Conservation (phyloP, 2,329 filamentous ascomycete species). For the Colletotrichum coccodes region DNA sequence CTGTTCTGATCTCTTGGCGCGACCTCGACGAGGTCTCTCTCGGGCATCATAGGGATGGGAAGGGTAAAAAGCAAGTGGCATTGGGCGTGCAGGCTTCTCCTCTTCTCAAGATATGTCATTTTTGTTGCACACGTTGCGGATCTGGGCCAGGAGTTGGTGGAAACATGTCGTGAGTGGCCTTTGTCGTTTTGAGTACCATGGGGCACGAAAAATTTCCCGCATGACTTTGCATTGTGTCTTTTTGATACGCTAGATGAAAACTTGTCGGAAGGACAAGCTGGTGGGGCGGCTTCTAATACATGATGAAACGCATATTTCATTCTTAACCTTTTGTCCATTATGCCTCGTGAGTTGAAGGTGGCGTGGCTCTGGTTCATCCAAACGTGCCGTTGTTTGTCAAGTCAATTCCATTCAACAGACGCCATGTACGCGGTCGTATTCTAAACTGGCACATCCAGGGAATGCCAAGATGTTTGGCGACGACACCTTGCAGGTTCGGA, state of each 20-base stretch:
- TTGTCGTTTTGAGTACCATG: slow-evolving; percentile 21
- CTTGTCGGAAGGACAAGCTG: slow-evolving; percentile 31
- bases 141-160: slow-evolving; percentile 23
- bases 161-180: slow-evolving; percentile 12
- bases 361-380: too few relatives aligned
- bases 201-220: slow-evolving; percentile 31
- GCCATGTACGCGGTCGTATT: too few relatives aligned
- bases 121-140: slow-evolving; percentile 12
- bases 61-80: slow-evolving; percentile 29
- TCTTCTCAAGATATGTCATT: slow-evolving; percentile 7
- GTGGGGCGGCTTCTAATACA: slow-evolving; percentile 32
- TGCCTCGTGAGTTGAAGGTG: background rate
- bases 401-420: too few relatives aligned
- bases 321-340: background rate
- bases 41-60: slow-evolving; percentile 26
- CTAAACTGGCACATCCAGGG: too few relatives aligned
- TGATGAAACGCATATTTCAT: slow-evolving; percentile 31
- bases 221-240: slow-evolving; percentile 27
- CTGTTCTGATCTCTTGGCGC: slow-evolving; percentile 27
- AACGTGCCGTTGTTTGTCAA: too few relatives aligned
- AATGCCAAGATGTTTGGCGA: too few relatives aligned
- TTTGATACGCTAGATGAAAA: slow-evolving; percentile 17
- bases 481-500: too few relatives aligned
- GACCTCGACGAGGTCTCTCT: slow-evolving; percentile 19
- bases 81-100: slow-evolving; percentile 17